These are phyloP conservation scores for Termitomyces sp. DNA, from an alignment of 768 basidiomycete species.

Conservation along the genomic window DNA sequence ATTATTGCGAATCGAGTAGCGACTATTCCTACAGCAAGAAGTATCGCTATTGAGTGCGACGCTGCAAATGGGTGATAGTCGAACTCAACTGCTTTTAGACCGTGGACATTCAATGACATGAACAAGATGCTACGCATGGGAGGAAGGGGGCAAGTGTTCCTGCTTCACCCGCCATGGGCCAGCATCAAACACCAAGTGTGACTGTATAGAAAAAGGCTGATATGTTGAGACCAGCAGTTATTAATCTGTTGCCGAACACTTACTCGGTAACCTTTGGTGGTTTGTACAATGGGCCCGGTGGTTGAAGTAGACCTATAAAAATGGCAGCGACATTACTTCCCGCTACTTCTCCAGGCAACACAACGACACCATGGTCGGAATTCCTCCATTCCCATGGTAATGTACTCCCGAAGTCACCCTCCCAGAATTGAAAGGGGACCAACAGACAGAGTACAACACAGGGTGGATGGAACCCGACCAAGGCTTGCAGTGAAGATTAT, in stretches of 20 bases:
- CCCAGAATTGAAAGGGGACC: neutral
- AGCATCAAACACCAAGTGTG: neutral
- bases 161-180: neutral
- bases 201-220: neutral
- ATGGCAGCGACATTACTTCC: neutral
- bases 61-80: neutral
- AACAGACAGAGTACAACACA: slow-evolving; percentile 2
- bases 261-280: neutral
- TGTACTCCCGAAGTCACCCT: neutral
- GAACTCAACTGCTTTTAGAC: neutral
- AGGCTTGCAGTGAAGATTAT: neutral
- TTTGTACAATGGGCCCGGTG: too few species aligned
- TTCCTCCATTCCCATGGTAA: slow-evolving; percentile 4
- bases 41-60: neutral
- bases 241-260: too few species aligned
- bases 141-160: neutral
- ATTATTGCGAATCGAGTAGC: neutral
- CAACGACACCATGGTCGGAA: slow-evolving; percentile 1
- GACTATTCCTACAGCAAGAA: neutral
- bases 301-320: neutral
- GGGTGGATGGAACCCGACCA: slow-evolving; percentile 1
- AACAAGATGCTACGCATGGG: neutral
- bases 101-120: neutral
- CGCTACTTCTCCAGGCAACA: neutral
- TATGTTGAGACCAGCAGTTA: too few species aligned